phyloP scores from a whole-genome alignment of 768 basidiomycete species.

The Boletus tomentosulus region DNA sequence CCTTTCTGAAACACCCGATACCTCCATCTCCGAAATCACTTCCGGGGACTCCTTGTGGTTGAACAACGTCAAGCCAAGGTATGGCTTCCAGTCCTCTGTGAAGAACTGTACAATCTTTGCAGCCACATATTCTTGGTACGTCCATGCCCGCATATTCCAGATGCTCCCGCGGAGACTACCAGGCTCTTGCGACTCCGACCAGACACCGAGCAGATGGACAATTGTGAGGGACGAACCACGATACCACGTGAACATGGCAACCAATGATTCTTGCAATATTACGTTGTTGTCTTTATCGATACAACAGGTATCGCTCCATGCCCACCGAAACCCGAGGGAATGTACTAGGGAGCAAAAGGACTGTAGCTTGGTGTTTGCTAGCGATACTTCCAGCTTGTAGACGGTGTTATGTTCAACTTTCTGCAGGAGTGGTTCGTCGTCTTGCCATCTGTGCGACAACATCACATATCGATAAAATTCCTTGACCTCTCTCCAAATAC shows the following conservation, averaged over 20 bases:
- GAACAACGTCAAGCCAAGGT: not conserved
- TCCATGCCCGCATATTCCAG: conserved; percentile 12
- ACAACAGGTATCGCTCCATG: conserved; percentile 8
- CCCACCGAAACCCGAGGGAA: not conserved
- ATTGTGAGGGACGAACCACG: not conserved
- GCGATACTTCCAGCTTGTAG: not conserved
- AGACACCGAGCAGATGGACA: conserved; percentile 3
- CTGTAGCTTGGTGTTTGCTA: not conserved
- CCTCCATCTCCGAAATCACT: not conserved
- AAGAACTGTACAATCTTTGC: not conserved
- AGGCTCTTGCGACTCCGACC: not conserved
- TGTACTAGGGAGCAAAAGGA: not conserved
- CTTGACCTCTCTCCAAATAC: not conserved
- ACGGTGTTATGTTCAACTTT: not conserved
- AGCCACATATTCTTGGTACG: conserved; percentile 10
- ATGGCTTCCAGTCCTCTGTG: not conserved
- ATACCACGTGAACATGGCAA: conserved; percentile 15
- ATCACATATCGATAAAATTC: conserved; percentile 5
- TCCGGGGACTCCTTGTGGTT: not conserved
- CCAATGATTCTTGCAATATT: conserved; percentile 1
- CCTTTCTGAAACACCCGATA: not conserved
- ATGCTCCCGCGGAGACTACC: not conserved
- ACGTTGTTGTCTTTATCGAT: not conserved
- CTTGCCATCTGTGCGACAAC: conserved; percentile 4
- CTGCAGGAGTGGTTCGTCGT: not conserved